Percentiles rank a stretch among this genome's conserved stretches.
Evolutionary conservation across 1,284 basidiomycete genomes (phyloP).

Genomic region (Rhodofomes roseus): DNA sequence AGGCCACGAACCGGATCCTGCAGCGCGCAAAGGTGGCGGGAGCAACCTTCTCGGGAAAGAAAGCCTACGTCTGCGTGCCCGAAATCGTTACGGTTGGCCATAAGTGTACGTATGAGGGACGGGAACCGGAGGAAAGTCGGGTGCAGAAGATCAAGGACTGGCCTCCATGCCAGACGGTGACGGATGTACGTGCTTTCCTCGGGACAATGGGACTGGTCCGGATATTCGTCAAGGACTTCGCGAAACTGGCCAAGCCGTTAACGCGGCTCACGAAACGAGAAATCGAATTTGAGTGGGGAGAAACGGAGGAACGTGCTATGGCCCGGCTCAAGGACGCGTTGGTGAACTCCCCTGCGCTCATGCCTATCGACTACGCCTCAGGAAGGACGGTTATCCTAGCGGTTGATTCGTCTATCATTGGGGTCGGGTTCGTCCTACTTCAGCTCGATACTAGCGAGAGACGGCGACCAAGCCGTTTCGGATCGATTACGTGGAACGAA

Average conservation of each 20-base stretch:
- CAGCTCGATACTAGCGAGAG: constrained; percentile 20
- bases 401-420: constrained; percentile 31
- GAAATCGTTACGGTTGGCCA: constrained; percentile 27
- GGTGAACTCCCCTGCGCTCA: constrained; percentile 11
- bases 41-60: constrained; percentile 20
- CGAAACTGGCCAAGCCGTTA: background rate
- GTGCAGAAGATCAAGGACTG: constrained; percentile 21
- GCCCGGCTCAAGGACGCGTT: constrained; percentile 23
- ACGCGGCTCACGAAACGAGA: constrained; percentile 17
- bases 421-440: constrained; percentile 27
- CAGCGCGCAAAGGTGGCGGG: constrained; percentile 25
- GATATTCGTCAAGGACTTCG: constrained; percentile 16
- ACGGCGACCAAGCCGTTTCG: constrained; percentile 8
- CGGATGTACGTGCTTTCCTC: constrained; percentile 16
- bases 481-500: constrained; percentile 34
- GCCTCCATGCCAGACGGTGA: constrained; percentile 8
- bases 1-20: constrained; percentile 27
- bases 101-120: constrained; percentile 21
- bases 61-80: constrained; percentile 7
- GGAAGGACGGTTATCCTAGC: constrained; percentile 29
- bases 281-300: constrained; percentile 14
- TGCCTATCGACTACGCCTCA: constrained; percentile 49
- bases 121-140: constrained; percentile 17
- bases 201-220: constrained; percentile 12
- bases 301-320: constrained; percentile 13